Conservation (phyloP, 2,329 filamentous ascomycete genomes). For the Phoma sp. region DNA sequence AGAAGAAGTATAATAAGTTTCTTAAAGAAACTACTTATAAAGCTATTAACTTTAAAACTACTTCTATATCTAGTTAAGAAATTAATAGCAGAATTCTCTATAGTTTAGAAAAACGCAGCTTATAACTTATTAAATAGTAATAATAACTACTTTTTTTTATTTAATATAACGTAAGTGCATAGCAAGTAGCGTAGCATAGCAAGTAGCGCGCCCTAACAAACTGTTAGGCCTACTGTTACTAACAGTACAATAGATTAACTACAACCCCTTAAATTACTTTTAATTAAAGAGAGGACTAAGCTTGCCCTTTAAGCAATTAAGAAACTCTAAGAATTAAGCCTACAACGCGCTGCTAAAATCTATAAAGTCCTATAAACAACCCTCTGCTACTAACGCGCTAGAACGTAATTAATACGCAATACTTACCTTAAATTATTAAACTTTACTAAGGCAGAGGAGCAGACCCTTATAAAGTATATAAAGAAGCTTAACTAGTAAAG, state of each 20-base stretch:
- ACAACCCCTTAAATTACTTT: neutral
- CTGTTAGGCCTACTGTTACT: too few species aligned
- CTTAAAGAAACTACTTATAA: too few species aligned
- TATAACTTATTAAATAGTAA: too few species aligned
- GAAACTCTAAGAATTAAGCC: neutral
- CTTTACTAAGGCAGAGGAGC: conserved; percentile 14
- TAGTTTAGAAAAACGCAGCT: too few species aligned
- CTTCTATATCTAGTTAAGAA: too few species aligned
- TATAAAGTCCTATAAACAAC: conserved; percentile 6
- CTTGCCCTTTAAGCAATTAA: neutral
- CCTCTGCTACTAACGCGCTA: conserved; percentile 6
- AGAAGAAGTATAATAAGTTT: too few species aligned
- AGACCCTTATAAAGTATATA: conserved; percentile 12
- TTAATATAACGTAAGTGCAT: too few species aligned
- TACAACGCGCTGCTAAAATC: neutral
- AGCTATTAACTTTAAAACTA: too few species aligned
- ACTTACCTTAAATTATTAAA: conserved; percentile 4
- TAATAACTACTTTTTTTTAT: neutral
- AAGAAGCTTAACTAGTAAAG: conserved; percentile 7
- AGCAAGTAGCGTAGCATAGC: too few species aligned
- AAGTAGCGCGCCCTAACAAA: too few species aligned
- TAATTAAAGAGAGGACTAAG: neutral
- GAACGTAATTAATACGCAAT: conserved; percentile 12
- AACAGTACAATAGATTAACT: neutral
- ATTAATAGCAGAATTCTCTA: too few species aligned